Conservation (phyloP, 805 yeast genomes). For the Scheffersomyces amazonensis region DNA sequence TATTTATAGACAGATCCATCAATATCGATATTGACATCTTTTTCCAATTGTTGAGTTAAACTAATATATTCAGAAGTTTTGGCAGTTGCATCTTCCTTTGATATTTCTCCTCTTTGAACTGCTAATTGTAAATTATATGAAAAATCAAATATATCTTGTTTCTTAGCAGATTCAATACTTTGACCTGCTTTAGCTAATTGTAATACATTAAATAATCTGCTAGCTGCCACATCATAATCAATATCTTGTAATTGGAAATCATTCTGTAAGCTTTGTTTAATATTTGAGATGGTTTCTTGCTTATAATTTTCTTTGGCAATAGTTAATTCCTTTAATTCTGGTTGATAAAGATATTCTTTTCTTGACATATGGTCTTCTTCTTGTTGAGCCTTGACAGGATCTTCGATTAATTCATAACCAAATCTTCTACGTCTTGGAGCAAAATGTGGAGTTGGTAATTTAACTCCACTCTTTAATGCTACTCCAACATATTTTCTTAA, state of each 20-base stretch:
- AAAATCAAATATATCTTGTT: conserved; percentile 53
- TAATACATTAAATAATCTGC: conserved; percentile 53
- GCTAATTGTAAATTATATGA: conserved; percentile 43
- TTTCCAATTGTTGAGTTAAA: conserved; percentile 41
- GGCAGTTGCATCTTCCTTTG: conserved; percentile 19
- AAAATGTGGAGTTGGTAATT: conserved; percentile 86
- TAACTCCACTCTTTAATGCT: conserved; percentile 60
- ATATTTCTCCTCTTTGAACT: conserved; percentile 34
- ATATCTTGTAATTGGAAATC: conserved; percentile 24
- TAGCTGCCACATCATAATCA: conserved; percentile 22
- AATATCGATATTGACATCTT: conserved; percentile 47
- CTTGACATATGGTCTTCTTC: conserved; percentile 66
- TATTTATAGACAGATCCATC: conserved; percentile 37
- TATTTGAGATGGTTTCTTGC: conserved; percentile 2
- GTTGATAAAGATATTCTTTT: conserved; percentile 60
- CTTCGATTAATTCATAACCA: conserved; percentile 59
- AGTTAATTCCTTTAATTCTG: conserved; percentile 42
- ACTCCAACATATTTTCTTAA: conserved; percentile 87
- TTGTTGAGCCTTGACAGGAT: conserved; percentile 46
- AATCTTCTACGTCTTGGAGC: conserved; percentile 85
- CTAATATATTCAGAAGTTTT: conserved; percentile 27
- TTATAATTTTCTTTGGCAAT: conserved; percentile 26
- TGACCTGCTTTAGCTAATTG: conserved; percentile 51
- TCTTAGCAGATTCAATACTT: conserved; percentile 51
- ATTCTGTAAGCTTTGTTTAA: conserved; percentile 10